These are phyloP conservation scores for Coleophoma crateriformis DNA, from an alignment of 2,329 filamentous ascomycete species.

Conservation along the genomic window DNA sequence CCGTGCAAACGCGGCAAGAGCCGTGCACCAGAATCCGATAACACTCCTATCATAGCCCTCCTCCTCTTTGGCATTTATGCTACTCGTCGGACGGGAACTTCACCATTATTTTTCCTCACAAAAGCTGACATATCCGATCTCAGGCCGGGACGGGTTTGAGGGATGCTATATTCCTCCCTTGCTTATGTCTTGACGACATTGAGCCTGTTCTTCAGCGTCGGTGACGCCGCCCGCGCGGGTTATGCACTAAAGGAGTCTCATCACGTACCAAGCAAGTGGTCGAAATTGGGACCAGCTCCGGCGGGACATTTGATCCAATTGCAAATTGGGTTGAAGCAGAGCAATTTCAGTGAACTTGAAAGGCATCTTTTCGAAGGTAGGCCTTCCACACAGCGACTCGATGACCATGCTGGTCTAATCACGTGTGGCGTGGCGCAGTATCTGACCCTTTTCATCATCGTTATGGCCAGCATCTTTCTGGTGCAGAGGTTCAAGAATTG, in stretches of 20 bases:
- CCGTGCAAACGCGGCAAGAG: too few species aligned
- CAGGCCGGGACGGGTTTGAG: not conserved
- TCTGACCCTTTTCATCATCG: conserved; percentile 39
- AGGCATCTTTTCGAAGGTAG: conserved; percentile 46
- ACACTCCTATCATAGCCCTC: too few species aligned
- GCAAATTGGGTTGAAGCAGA: conserved; percentile 54
- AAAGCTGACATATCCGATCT: too few species aligned
- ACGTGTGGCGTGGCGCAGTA: not conserved
- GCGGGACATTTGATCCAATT: conserved; percentile 43
- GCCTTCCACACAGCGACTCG: not conserved
- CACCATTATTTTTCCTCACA: too few species aligned
- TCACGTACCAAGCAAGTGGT: conserved; percentile 45
- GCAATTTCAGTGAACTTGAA: conserved; percentile 48
- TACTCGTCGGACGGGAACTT: too few species aligned
- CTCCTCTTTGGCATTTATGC: too few species aligned
- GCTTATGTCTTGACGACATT: not conserved
- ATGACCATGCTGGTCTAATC: conserved; percentile 1
- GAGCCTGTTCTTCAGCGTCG: not conserved
- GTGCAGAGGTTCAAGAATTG: conserved; percentile 45
- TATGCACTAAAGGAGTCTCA: conserved; percentile 53
- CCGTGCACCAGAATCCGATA: too few species aligned
- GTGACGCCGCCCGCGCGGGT: not conserved
- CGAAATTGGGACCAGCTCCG: conserved; percentile 37
- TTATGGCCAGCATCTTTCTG: conserved; percentile 48
- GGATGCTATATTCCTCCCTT: not conserved